Percentiles rank a stretch among this genome's conserved stretches.
Conservation (phyloP, 148 eudicot species). For the Pharnaceum exiguum region DNA sequence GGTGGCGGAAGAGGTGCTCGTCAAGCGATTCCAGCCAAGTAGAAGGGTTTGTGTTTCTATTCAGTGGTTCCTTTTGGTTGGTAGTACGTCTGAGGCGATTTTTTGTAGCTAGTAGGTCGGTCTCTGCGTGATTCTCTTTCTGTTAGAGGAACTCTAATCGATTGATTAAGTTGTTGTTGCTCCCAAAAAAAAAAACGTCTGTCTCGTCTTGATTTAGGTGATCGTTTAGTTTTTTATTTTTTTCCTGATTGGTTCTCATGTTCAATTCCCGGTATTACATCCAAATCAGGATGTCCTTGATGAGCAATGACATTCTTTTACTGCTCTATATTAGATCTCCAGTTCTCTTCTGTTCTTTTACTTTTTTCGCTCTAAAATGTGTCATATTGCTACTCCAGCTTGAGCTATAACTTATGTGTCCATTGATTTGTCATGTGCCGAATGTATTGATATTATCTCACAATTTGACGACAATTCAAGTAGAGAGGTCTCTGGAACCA, state of each 20-base stretch:
- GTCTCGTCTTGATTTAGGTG: background rate
- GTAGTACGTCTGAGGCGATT: constrained; percentile 18
- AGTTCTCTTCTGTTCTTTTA: too few relatives aligned
- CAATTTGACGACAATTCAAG: background rate
- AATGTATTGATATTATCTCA: constrained; percentile 9
- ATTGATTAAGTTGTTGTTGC: too few relatives aligned
- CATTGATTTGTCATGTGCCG: too few relatives aligned
- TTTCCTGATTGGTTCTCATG: constrained; percentile 7
- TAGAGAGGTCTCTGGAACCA: background rate
- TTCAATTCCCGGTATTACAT: too few relatives aligned
- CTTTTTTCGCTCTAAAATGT: too few relatives aligned
- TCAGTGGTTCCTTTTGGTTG: background rate
- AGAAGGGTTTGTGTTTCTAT: background rate
- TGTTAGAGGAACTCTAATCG: too few relatives aligned
- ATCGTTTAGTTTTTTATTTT: background rate
- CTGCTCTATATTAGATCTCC: too few relatives aligned
- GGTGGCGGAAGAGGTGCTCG: constrained; percentile 25
- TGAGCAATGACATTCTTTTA: too few relatives aligned
- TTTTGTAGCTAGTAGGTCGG: constrained; percentile 34
- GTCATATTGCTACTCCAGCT: too few relatives aligned
- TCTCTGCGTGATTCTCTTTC: constrained; percentile 1
- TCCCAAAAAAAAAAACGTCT: too few relatives aligned
- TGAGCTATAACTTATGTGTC: too few relatives aligned
- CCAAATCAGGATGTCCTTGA: too few relatives aligned
- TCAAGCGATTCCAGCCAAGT: constrained; percentile 19